Base-by-base conservation (phyloP, 768 basidiomycete genomes). In the Leucocoprinus leucothites region DNA sequence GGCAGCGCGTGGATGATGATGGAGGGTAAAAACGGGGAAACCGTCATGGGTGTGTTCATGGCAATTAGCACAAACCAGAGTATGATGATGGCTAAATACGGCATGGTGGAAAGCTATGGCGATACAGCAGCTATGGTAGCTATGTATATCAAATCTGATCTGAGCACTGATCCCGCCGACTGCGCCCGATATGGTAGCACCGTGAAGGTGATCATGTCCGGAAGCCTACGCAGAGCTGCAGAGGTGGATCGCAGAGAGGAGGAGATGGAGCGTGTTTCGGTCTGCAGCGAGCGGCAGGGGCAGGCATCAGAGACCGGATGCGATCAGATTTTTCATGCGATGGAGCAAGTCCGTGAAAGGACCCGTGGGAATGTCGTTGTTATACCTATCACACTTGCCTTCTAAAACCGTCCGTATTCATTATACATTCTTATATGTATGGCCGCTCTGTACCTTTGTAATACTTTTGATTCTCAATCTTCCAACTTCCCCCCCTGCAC, bases 361-460 rank as follows among this genome's bases (percentile, higher is more conserved):
- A 43, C n/a, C 54, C 48, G 54, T 56, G 54, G 54, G 54, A 56
- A 49, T 16, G 16, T 21, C 28, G 54, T 56, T 43, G 54, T 56
- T 48, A 56, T 45, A 56, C 54, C 54, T 56, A 56, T 56, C 54
- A 49, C 45, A 42, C 28, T 46, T 24, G 35, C 35, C 47, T 54
- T 48, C 53, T 38, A 54, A 54, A 54, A 47, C 31, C 21, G 51
- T 52, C 25, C 21, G 26, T 22, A 48, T 31, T 34, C 47, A 48
- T 48, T 56, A 56, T 56, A 28, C 54, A 49, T 56, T 67, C 64
- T 62, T 60, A 60, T 64, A 60, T 62, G 58, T 61, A 59, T 38
- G 11, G 38, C 38, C 64, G 61, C 63, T 66, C 63, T 64, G 64
- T 61, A 64, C 48, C 51, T 57, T 53, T 60, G 53, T 57, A 60